phyloP scores from a whole-genome alignment of 2,329 filamentous ascomycete species.

The Fusarium torulosum region DNA sequence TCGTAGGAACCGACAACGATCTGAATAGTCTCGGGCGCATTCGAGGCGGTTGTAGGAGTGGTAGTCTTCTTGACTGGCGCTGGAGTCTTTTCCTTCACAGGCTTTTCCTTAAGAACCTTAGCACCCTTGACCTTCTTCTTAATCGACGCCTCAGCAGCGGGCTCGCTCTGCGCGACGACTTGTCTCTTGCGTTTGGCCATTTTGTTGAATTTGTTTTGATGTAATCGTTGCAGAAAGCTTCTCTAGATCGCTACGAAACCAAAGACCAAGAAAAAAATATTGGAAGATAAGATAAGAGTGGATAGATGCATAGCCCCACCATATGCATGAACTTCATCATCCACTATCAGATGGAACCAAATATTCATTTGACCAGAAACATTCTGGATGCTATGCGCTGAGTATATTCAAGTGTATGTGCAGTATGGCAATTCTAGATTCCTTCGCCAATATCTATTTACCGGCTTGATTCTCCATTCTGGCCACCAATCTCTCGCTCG shows the following conservation, averaged over 20 bases:
- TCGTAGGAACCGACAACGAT: conserved; percentile 96
- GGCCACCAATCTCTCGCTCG: conserved; percentile 70
- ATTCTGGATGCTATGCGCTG: conserved; percentile 38
- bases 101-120: conserved; percentile 31
- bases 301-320: conserved; percentile 43
- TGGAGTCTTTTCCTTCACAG: conserved; percentile 27
- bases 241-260: conserved; percentile 12
- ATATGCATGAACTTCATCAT: conserved; percentile 29
- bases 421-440: conserved; percentile 30
- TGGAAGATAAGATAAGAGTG: conserved; percentile 53
- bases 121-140: conserved; percentile 50
- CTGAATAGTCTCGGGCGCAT: conserved; percentile 74
- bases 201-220: conserved; percentile 28
- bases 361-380: conserved; percentile 12
- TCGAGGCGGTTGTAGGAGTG: conserved; percentile 35
- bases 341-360: neutral
- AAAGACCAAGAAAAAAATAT: conserved; percentile 46
- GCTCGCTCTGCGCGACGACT: conserved; percentile 48
- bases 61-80: conserved; percentile 45
- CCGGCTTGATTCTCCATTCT: conserved; percentile 49
- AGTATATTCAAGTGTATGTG: conserved; percentile 47
- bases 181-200: conserved; percentile 67
- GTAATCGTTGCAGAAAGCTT: conserved; percentile 17
- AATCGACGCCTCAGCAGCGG: conserved; percentile 39
- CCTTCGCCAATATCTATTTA: conserved; percentile 29